phyloP scores from a whole-genome alignment of 805 yeast species.

The Pichia nakasei region DNA sequence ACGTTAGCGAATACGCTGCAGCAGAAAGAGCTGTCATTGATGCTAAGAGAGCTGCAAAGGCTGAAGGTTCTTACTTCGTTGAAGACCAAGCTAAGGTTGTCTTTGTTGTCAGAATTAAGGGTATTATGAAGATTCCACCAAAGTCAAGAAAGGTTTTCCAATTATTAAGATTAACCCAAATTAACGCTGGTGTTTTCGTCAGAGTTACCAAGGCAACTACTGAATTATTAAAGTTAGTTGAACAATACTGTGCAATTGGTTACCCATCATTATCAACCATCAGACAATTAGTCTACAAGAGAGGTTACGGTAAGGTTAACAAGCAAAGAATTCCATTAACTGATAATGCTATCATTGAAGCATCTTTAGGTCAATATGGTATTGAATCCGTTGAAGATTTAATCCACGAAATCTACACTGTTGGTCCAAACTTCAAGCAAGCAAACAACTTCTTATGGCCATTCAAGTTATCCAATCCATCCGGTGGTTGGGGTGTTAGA shows the following conservation, averaged over 20 bases:
- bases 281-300: conserved; percentile 91
- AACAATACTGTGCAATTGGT: conserved; percentile 96
- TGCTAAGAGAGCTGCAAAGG: conserved; percentile 91
- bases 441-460: conserved; percentile 98
- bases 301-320: conserved; percentile 96
- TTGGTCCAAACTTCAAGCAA: conserved; percentile 98
- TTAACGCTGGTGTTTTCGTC: conserved; percentile 92
- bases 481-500: conserved; percentile 95
- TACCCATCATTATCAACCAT: conserved; percentile 90
- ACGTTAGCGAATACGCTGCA: conserved; percentile 88
- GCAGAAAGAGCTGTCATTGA: conserved; percentile 81
- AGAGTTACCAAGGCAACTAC: conserved; percentile 92
- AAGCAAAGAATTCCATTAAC: conserved; percentile 88
- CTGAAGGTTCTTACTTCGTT: conserved; percentile 88
- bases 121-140: conserved; percentile 97
- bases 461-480: conserved; percentile 93
- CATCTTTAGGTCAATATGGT: conserved; percentile 85
- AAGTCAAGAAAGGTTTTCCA: conserved; percentile 98
- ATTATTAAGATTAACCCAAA: conserved; percentile 86
- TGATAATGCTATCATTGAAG: conserved; percentile 85
- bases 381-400: conserved; percentile 85
- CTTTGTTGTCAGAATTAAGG: conserved; percentile 97
- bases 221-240: conserved; percentile 87
- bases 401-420: conserved; percentile 92
- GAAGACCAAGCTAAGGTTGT: conserved; percentile 92